Evolutionary conservation across 2,329 filamentous ascomycete species (phyloP), one percentile per base, ranked within the genome.

Genomic region (Lasiodiplodia gonubiensis): DNA sequence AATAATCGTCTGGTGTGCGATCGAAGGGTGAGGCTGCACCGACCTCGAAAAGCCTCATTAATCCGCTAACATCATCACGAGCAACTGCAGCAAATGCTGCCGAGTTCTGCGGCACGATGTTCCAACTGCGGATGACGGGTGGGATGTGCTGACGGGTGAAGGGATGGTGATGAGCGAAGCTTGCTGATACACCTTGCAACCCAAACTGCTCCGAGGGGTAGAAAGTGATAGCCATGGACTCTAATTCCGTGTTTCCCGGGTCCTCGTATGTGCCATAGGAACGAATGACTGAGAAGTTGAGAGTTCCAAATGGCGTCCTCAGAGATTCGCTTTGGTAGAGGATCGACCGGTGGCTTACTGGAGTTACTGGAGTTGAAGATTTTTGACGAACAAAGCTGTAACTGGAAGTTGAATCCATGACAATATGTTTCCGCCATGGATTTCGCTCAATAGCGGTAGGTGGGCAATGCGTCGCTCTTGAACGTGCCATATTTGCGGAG

Each of bases 21-120:
- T 60, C 55, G 25, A 48, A 60, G 7, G 55, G 55, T 4, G 55
- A 60, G 33, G 55, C 55, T 14, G 14, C 2, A 12, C 55, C 39
- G 10, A 18, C 12, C 4, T 48, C 39, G 21, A 60, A 60, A 7
- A 60, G 55, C 12, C 16, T 3, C 3, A 8, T 48, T 6, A 60
- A 25, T 18, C 2, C 39, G 18, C 30, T 8, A 10, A 30, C 23
- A 16, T 60, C 14, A 37, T 60, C 27, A 25, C 4, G 2, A 14
- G 37, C 37, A 48, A n/a, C 39, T 21, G 55, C 55, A 1, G 4
- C 25, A 4, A 60, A 60, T 12, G 55, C 55, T 8, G 37, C 39
- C 2, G 55, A 46, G 11, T 7, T 7, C 8, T 1, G 7, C 4
- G 23, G 25, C n/a, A 48, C 10, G n/a, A 48, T 33, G 39, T 60